Base-by-base conservation (phyloP, 805 yeast genomes). In the Saccharomycopsis guyanensis region DNA sequence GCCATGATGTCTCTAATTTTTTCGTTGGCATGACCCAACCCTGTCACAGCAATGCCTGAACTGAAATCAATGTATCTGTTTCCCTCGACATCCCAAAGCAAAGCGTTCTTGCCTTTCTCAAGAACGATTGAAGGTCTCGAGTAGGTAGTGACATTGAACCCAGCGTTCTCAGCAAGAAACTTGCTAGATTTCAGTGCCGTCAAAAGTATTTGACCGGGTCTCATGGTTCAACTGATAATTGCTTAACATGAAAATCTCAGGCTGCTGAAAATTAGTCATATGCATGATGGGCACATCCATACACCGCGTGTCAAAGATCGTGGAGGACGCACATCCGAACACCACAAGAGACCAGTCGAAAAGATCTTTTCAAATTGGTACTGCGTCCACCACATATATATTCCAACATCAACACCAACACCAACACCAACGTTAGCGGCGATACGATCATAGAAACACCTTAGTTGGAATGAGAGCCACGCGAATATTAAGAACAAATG, bases 31-130 rank as follows among this genome's bases (percentile, higher is more conserved):
- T 93, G 97, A 2, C 98, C 98, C 53, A 93, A 69, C 1, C 86
- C 82, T n/a, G 96, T 91, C 13, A 93, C 98, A 1, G 98, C 97
- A 55, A 93, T 91, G 44, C 98, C 98, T 1, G 97, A 88, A 1
- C 91, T 81, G 65, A 93, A 91, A 61, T 93, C 98, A 42, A 93
- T 72, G 59, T 82, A 93, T 60, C 82, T 73, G 34, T 77, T 72
- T 50, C 83, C 82, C 56, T 86, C 87, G 41, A 82, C 64, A 62
- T 93, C 98, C 70, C 80, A 88, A 45, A 93, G 61, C 45, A 70
- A 70, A n/a, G 88, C 76, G 16, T 95, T 96, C 55, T 78, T 65
- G 31, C 96, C 98, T 50, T 80, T 82, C 41, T 82, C 78, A 47
- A 91, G 71, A 15, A 87, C 84, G 42, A 88, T 63, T 39, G 78